Percentiles rank a stretch among this genome's conserved stretches.
These are phyloP conservation scores for Pseudogymnoascus sp. DNA, from an alignment of 2,329 filamentous ascomycete species.

Conservation along the genomic window DNA sequence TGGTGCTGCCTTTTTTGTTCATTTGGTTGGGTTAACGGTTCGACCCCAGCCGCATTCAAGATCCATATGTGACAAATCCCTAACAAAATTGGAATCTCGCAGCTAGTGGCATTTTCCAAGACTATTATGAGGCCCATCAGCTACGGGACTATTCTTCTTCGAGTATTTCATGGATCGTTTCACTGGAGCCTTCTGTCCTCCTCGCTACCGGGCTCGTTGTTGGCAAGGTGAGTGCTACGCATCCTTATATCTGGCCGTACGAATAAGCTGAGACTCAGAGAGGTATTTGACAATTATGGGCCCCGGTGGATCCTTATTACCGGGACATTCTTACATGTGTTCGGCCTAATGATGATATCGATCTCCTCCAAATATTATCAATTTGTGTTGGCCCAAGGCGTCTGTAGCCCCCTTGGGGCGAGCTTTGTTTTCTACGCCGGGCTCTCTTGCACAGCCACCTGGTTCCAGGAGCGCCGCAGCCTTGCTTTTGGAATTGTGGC, in stretches of 20 bases:
- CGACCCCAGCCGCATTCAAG: background rate
- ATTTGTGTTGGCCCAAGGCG: constrained; percentile 31
- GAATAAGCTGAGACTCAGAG: background rate
- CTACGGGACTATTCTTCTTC: constrained; percentile 40
- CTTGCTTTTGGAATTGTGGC: constrained; percentile 38
- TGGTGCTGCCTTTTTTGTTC: constrained; percentile 39
- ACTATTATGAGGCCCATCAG: constrained; percentile 43
- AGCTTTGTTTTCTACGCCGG: constrained; percentile 31
- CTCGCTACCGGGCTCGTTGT: background rate
- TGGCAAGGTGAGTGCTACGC: background rate
- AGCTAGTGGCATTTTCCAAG: constrained; percentile 35
- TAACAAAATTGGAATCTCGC: background rate
- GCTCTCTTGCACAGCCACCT: constrained; percentile 29
- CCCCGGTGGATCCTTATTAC: constrained; percentile 16
- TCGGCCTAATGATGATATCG: constrained; percentile 30
- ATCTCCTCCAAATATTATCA: constrained; percentile 30
- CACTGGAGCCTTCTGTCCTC: constrained; percentile 36
- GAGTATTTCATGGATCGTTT: constrained; percentile 51
- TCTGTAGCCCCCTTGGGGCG: constrained; percentile 30
- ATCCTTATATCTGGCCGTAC: no score
- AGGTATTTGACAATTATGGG: constrained; percentile 15
- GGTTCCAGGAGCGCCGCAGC: constrained; percentile 37
- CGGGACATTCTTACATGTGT: constrained; percentile 24
- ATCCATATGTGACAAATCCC: background rate
- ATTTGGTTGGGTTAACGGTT: constrained; percentile 43